Percentiles rank a stretch among this genome's conserved stretches.
Conservation (phyloP, 148 eudicot genomes). For the Rhododendron ovatum region DNA sequence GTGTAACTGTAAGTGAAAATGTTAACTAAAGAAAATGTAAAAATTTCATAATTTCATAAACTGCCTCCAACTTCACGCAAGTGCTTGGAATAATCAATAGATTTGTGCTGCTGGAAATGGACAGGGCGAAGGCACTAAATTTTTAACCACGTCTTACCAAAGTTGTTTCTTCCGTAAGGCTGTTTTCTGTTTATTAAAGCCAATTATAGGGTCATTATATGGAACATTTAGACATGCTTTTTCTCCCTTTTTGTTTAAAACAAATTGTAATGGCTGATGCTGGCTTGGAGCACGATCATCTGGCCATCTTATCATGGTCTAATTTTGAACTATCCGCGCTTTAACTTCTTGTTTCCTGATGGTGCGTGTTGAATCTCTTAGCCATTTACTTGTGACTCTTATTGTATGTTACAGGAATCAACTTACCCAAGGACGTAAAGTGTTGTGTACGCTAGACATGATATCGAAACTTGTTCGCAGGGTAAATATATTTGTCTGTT, state of each 20-base stretch:
- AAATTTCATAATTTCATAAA: neutral
- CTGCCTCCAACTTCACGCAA: neutral
- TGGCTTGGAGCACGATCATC: neutral
- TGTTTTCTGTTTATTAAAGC: neutral
- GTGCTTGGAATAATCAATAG: neutral
- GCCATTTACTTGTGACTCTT: slow-evolving; percentile 12
- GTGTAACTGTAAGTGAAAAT: neutral
- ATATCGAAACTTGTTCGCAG: slow-evolving; percentile 78
- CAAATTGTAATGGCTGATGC: neutral
- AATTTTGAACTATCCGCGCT: neutral
- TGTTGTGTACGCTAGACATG: slow-evolving; percentile 66
- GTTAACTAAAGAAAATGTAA: neutral
- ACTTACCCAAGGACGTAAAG: slow-evolving; percentile 91
- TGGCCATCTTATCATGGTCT: neutral
- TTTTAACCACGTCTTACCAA: neutral
- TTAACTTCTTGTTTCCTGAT: neutral
- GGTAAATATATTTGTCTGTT: slow-evolving; percentile 40
- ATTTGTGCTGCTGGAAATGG: neutral
- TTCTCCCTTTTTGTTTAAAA: too few relatives aligned
- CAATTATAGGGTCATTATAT: neutral
- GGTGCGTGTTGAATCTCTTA: neutral
- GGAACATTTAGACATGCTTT: neutral
- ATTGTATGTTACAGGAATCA: slow-evolving; percentile 53
- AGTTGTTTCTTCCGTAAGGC: neutral
- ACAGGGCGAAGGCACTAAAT: neutral